These are phyloP conservation scores for Colletotrichum magnum DNA, from an alignment of 2,329 filamentous ascomycete species.

Conservation along the genomic window DNA sequence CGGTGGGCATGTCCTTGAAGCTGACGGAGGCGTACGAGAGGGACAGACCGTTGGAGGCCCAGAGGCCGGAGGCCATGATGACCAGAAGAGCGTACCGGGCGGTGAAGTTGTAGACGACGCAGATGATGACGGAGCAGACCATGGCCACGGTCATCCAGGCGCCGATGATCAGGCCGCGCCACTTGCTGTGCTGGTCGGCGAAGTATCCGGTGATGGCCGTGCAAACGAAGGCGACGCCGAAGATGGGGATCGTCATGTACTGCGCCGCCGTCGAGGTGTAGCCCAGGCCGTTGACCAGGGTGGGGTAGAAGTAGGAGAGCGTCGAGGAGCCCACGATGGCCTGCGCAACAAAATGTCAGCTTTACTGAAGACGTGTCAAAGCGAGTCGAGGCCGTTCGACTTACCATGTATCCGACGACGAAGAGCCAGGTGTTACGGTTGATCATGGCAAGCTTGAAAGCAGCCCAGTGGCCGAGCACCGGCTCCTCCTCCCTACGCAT, in stretches of 20 bases:
- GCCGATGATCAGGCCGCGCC: slow-evolving; percentile 63
- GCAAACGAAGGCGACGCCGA: slow-evolving; percentile 65
- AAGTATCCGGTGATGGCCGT: slow-evolving; percentile 63
- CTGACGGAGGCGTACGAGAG: slow-evolving; percentile 66
- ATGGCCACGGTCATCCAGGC: slow-evolving; percentile 60
- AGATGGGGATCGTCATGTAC: slow-evolving; percentile 64
- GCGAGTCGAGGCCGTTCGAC: not conserved
- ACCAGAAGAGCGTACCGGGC: slow-evolving; percentile 67
- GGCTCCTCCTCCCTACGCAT: slow-evolving; percentile 76
- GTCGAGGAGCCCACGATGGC: slow-evolving; percentile 50
- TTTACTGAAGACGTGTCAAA: not conserved
- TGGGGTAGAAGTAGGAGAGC: slow-evolving; percentile 52
- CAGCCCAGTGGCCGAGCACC: slow-evolving; percentile 49
- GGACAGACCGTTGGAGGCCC: slow-evolving; percentile 66
- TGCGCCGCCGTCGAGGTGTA: slow-evolving; percentile 49
- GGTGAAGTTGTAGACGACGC: slow-evolving; percentile 65
- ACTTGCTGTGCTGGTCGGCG: slow-evolving; percentile 59
- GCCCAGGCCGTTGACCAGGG: slow-evolving; percentile 50
- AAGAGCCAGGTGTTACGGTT: slow-evolving; percentile 59
- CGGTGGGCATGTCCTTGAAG: slow-evolving; percentile 63
- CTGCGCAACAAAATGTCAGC: slow-evolving; percentile 24
- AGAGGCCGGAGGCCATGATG: slow-evolving; percentile 68
- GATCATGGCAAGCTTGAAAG: slow-evolving; percentile 47
- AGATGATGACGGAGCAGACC: slow-evolving; percentile 56
- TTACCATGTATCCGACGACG: slow-evolving; percentile 57